Conservation (phyloP, 805 yeast genomes). For the Barnettozyma salicaria region DNA sequence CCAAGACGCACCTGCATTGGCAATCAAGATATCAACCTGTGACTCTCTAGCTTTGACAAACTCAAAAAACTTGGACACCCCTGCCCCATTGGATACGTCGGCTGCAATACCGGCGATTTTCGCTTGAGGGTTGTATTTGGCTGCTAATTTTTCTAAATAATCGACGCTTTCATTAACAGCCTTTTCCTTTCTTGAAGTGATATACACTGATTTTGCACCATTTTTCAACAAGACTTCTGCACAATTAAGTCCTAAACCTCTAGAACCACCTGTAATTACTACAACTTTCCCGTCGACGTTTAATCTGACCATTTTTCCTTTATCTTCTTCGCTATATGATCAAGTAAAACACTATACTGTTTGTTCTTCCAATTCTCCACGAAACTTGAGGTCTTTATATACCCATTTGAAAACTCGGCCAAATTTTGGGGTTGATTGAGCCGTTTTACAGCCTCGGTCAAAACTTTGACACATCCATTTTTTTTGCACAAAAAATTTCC, state of each 20-base stretch:
- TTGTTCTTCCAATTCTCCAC: too few species aligned
- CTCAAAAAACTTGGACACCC: conserved; percentile 39
- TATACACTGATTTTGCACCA: conserved; percentile 57
- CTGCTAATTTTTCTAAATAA: conserved; percentile 27
- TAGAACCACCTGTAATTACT: conserved; percentile 66
- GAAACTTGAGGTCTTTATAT: too few species aligned
- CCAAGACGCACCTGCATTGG: conserved; percentile 81
- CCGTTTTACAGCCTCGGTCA: too few species aligned
- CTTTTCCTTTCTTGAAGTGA: conserved; percentile 56
- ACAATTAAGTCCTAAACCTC: conserved; percentile 67
- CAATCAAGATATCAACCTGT: conserved; percentile 56
- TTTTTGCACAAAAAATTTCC: too few species aligned
- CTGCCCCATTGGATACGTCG: conserved; percentile 46
- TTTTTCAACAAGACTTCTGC: conserved; percentile 57
- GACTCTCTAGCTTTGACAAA: conserved; percentile 35
- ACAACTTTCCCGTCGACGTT: conserved; percentile 56
- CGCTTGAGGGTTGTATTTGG: conserved; percentile 24
- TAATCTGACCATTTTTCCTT: conserved; percentile 26
- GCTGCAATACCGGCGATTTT: conserved; percentile 46
- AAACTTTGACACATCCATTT: too few species aligned
- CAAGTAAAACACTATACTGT: too few species aligned
- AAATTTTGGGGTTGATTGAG: too few species aligned
- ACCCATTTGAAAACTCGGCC: too few species aligned
- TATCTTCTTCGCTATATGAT: too few species aligned
- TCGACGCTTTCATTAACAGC: conserved; percentile 55